Conservation (phyloP, 768 basidiomycete genomes). For the Sporobolomyces phaffii region DNA sequence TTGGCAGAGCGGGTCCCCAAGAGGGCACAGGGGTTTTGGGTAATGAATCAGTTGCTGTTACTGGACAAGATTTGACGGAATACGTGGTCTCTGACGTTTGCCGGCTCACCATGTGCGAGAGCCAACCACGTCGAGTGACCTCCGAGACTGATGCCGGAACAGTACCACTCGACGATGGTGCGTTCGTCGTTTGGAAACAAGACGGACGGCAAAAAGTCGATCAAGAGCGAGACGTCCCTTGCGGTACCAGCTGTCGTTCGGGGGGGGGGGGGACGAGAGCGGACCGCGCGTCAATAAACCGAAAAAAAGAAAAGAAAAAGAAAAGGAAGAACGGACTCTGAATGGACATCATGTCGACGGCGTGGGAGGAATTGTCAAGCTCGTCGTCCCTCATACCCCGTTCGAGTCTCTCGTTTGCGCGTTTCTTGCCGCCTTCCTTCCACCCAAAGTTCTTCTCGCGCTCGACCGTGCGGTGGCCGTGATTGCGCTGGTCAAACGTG, state of each 20-base stretch:
- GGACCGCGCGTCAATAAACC: background rate
- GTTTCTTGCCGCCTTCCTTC: slow-evolving; percentile 42
- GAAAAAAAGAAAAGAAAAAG: background rate
- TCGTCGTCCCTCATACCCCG: slow-evolving; percentile 48
- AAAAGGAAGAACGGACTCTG: slow-evolving; percentile 46
- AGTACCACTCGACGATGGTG: slow-evolving; percentile 61
- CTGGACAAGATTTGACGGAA: no score
- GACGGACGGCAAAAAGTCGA: slow-evolving; percentile 69
- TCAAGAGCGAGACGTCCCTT: slow-evolving; percentile 68
- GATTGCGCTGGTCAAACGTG: slow-evolving; percentile 56
- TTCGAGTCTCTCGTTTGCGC: slow-evolving; percentile 49
- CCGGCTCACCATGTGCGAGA: slow-evolving; percentile 52
- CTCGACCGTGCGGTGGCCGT: slow-evolving; percentile 51
- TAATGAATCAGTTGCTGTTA: no score
- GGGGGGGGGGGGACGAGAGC: background rate
- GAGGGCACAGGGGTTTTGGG: no score
- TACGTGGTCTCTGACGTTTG: background rate
- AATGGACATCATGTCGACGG: slow-evolving; percentile 54
- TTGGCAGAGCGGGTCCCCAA: no score
- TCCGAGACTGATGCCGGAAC: slow-evolving; percentile 72
- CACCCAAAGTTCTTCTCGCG: slow-evolving; percentile 49
- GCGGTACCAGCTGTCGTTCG: slow-evolving; percentile 66
- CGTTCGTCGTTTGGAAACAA: slow-evolving; percentile 65
- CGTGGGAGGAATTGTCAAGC: slow-evolving; percentile 22
- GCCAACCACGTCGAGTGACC: slow-evolving; percentile 77